phyloP scores from a whole-genome alignment of 2,329 filamentous ascomycete genomes.

The Monilinia laxa region DNA sequence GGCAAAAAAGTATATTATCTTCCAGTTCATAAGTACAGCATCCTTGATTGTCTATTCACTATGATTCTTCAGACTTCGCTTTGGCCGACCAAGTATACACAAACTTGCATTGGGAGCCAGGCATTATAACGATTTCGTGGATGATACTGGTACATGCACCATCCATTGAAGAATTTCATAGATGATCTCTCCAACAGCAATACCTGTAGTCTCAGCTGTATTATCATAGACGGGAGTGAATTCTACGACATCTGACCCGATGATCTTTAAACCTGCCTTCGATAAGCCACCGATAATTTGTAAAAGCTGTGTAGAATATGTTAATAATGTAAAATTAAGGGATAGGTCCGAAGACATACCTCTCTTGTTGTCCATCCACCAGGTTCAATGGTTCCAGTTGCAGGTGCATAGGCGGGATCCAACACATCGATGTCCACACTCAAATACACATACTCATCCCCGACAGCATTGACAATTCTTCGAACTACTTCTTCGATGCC shows the following conservation, averaged over 20 bases:
- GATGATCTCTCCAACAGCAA: conserved; percentile 35
- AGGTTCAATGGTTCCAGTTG: conserved; percentile 40
- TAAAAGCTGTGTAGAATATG: conserved; percentile 29
- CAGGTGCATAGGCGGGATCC: conserved; percentile 39
- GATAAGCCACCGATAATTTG: conserved; percentile 37
- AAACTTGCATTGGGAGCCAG: no score
- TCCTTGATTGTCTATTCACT: not conserved
- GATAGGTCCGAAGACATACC: conserved; percentile 19
- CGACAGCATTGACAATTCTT: conserved; percentile 37
- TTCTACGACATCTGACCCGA: conserved; percentile 40
- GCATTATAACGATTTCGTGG: not conserved
- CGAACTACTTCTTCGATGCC: conserved; percentile 35
- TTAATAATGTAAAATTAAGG: not conserved
- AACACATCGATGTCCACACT: conserved; percentile 40
- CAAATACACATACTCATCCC: conserved; percentile 37
- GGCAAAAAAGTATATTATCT: not conserved
- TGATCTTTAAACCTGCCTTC: conserved; percentile 37
- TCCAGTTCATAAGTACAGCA: not conserved
- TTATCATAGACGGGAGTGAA: conserved; percentile 40
- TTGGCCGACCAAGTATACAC: no score
- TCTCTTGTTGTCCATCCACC: conserved; percentile 41
- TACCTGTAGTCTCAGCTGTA: conserved; percentile 38
- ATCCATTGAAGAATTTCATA: conserved; percentile 40
- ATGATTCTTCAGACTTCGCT: no score
- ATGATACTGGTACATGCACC: conserved; percentile 35